Evolutionary conservation across 192 early-diverging fungal species (phyloP).

Genomic region (Backusella tarrabulga): DNA sequence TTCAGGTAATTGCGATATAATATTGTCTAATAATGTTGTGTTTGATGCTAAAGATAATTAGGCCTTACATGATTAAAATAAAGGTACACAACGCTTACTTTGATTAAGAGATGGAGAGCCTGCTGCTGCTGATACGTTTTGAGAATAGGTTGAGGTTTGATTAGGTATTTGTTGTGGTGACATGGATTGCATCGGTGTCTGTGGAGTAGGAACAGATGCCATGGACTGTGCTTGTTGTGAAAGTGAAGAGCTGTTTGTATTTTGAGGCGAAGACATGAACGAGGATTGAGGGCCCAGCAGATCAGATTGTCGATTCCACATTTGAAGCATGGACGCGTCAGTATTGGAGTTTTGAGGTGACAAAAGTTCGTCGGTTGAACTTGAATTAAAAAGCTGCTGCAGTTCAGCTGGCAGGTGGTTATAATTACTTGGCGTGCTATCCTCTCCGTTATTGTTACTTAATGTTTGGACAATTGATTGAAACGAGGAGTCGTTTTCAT

Average conservation of each 20-base stretch:
- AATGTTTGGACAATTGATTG: conserved; percentile 21
- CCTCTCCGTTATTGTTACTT: conserved; percentile 11
- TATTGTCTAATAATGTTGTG: conserved; percentile 27
- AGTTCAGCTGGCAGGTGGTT: conserved; percentile 21
- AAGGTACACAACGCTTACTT: neutral
- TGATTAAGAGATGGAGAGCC: neutral
- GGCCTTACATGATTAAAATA: no score
- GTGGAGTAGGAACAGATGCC: neutral
- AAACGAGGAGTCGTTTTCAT: conserved; percentile 16
- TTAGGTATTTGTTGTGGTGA: neutral
- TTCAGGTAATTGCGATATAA: conserved; percentile 21
- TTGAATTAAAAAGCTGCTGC: conserved; percentile 10
- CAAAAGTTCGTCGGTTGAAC: conserved; percentile 18
- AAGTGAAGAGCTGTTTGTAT: neutral
- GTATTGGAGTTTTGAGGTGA: neutral
- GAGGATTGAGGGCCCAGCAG: neutral
- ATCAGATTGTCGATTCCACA: conserved; percentile 1
- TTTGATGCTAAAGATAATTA: neutral
- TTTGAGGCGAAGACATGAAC: neutral
- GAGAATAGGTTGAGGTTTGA: neutral
- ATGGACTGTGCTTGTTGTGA: neutral
- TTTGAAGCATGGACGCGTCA: conserved; percentile 20
- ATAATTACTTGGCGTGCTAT: conserved; percentile 1
- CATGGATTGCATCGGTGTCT: neutral
- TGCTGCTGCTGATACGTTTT: neutral